Conservation (phyloP, 2,329 filamentous ascomycete genomes). For the Trichoderma aggressivum region DNA sequence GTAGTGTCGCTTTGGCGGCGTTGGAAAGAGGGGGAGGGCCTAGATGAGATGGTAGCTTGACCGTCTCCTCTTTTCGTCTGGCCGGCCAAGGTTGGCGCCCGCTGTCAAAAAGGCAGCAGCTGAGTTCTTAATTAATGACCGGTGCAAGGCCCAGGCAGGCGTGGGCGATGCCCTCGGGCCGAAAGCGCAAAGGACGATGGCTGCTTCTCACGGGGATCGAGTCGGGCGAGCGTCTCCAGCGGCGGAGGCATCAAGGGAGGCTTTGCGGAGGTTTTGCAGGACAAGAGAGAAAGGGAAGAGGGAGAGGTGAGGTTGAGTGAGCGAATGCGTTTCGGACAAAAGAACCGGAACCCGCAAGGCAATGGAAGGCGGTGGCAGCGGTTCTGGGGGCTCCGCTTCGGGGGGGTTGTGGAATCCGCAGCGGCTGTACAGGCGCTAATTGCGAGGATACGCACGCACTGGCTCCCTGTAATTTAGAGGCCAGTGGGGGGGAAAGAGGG, state of each 20-base stretch:
- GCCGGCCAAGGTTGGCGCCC: constrained; percentile 16
- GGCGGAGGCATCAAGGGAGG: constrained; percentile 12
- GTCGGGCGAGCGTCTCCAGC: neutral
- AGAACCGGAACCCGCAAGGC: constrained; percentile 6
- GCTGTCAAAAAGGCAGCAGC: constrained; percentile 15
- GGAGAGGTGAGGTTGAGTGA: constrained; percentile 1
- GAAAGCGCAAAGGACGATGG: neutral
- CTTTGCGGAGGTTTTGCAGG: neutral
- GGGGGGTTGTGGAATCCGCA: constrained; percentile 14
- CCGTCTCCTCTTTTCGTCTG: constrained; percentile 17
- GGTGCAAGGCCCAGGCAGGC: neutral
- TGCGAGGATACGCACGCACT: neutral
- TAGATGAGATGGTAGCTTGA: constrained; percentile 5
- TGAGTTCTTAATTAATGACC: neutral
- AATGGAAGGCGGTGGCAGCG: neutral
- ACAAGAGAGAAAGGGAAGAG: neutral
- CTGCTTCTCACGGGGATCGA: neutral
- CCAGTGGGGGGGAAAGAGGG: neutral
- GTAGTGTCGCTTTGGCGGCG: constrained; percentile 10
- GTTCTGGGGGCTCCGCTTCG: constrained; percentile 6
- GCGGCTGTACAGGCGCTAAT: neutral
- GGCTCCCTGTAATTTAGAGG: neutral
- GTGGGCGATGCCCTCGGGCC: constrained; percentile 9
- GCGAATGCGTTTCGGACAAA: neutral
- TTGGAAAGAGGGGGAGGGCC: constrained; percentile 18